Percentiles rank a stretch among this genome's conserved stretches.
Evolutionary conservation across 73 alveolate species (phyloP).

Genomic region (Diophrys appendiculata): DNA sequence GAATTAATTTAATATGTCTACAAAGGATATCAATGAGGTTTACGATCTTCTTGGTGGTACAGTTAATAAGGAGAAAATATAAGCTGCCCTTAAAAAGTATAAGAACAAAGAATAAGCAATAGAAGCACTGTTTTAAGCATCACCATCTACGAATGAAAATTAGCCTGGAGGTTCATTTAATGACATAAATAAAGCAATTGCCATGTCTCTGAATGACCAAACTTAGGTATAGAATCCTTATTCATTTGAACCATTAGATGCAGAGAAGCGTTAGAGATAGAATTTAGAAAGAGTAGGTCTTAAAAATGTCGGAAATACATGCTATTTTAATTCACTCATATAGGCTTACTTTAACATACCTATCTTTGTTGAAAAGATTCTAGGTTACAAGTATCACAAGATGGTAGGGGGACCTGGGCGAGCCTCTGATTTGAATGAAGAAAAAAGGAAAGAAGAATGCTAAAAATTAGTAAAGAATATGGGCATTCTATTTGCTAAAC

Average conservation of each 20-base stretch:
- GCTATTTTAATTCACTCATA: constrained; percentile 82
- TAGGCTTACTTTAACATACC: constrained; percentile 75
- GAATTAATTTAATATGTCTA: not conserved
- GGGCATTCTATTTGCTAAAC: constrained; percentile 51
- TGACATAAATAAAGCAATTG: not conserved
- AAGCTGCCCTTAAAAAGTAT: not conserved
- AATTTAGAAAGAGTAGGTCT: constrained; percentile 71
- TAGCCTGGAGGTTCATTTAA: not conserved
- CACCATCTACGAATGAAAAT: not conserved
- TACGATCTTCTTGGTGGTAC: not conserved
- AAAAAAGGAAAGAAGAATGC: constrained; percentile 2
- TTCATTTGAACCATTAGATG: constrained; percentile 53
- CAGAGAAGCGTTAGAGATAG: constrained; percentile 63
- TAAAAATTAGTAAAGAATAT: constrained; percentile 12
- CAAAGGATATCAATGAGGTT: not conserved
- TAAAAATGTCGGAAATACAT: constrained; percentile 87
- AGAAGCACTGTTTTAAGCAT: not conserved
- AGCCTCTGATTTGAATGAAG: not conserved
- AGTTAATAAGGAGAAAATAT: not conserved
- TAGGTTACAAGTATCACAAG: constrained; percentile 39
- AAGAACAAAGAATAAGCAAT: not conserved
- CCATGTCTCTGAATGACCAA: not conserved
- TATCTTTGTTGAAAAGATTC: constrained; percentile 60
- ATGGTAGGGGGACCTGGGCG: constrained; percentile 23
- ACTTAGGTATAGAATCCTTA: not conserved